These are phyloP conservation scores for Cicer yamashitae DNA, from an alignment of 306 rosid species.

Conservation along the genomic window DNA sequence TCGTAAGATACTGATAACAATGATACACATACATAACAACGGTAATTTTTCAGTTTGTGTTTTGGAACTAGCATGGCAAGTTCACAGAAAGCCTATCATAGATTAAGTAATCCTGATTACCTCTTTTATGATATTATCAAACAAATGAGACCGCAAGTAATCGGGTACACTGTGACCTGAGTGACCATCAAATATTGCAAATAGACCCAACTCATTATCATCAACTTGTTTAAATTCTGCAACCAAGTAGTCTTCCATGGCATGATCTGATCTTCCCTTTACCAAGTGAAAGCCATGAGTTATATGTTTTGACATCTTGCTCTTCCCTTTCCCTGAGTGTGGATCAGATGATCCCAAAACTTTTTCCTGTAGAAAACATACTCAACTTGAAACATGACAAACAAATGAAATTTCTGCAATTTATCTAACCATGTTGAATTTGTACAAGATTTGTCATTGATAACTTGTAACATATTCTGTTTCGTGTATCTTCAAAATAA, in stretches of 20 bases:
- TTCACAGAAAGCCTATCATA: neutral
- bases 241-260: conserved; percentile 92
- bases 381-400: neutral
- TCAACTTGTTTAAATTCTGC: conserved; percentile 82
- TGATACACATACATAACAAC: neutral
- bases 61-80: too few species aligned
- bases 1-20: too few species aligned
- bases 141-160: conserved; percentile 75
- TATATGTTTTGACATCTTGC: conserved; percentile 78
- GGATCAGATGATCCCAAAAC: conserved; percentile 75
- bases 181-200: conserved; percentile 98
- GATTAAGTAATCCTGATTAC: conserved; percentile 44
- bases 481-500: conserved; percentile 21
- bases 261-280: conserved; percentile 74
- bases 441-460: conserved; percentile 1
- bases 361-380: conserved; percentile 69
- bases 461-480: neutral
- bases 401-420: neutral
- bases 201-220: conserved; percentile 81
- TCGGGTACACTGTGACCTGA: conserved; percentile 78
- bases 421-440: conserved; percentile 27
- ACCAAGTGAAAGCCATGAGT: conserved; percentile 94
- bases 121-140: conserved; percentile 83
- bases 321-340: conserved; percentile 97
- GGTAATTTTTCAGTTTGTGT: conserved; percentile 4